Conservation (phyloP, 441 rosid genomes). For the Gossypium aridum region DNA sequence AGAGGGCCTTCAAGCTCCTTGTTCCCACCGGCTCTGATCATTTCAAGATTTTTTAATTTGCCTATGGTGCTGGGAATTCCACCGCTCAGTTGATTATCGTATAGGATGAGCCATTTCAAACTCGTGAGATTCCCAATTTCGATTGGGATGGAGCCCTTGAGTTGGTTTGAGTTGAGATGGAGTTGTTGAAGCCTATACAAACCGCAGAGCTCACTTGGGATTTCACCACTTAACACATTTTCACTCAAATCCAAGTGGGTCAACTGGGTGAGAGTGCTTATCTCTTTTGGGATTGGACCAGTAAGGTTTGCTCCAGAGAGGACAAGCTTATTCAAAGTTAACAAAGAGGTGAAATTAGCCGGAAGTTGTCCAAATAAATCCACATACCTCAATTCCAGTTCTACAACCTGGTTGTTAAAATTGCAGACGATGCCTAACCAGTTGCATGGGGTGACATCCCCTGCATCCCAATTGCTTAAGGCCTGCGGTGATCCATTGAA, state of each 20-base stretch:
- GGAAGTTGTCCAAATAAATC: conserved; percentile 48
- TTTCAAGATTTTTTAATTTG: conserved; percentile 28
- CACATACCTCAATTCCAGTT: conserved; percentile 37
- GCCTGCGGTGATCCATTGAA: conserved; percentile 34
- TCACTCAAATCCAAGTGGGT: conserved; percentile 46
- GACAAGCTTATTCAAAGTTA: conserved; percentile 42
- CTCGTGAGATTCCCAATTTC: conserved; percentile 46
- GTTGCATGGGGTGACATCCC: conserved; percentile 36
- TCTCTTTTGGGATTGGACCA: conserved; percentile 44
- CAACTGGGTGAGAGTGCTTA: conserved; percentile 34
- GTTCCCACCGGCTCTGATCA: conserved; percentile 46
- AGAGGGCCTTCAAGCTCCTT: conserved; percentile 35
- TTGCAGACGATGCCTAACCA: conserved; percentile 57
- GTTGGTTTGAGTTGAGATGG: conserved; percentile 43
- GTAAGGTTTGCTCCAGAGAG: conserved; percentile 54
- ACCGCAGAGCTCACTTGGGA: conserved; percentile 47
- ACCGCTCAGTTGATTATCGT: conserved; percentile 56
- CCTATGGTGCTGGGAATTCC: conserved; percentile 37
- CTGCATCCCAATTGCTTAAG: conserved; percentile 33
- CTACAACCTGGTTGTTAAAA: conserved; percentile 25
- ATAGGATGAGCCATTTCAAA: conserved; percentile 38
- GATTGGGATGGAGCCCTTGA: conserved; percentile 44
- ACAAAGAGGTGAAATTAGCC: conserved; percentile 35
- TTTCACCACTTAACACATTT: conserved; percentile 47
- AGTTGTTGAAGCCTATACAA: conserved; percentile 40